A percentile compares a stretch with the other conserved stretches of the same genome.
Evolutionary conservation across 1,284 basidiomycete species (phyloP).

Genomic region (Xerocomus amazonicus): DNA sequence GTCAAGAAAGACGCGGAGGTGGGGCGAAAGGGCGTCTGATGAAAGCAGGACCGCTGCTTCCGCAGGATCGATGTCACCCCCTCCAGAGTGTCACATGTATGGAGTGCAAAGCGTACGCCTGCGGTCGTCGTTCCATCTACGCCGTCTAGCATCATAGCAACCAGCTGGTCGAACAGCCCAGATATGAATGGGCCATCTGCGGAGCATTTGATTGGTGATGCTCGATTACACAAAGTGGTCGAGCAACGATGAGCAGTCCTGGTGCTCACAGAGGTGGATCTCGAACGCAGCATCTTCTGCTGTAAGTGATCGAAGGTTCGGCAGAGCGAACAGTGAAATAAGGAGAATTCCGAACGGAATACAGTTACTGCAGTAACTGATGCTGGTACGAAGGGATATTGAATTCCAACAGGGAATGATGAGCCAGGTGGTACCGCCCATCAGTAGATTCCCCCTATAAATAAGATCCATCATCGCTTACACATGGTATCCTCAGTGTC

Average conservation of each 20-base stretch:
- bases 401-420: too few relatives aligned
- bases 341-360: slow-evolving; percentile 42
- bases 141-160: slow-evolving; percentile 8
- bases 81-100: slow-evolving; percentile 6
- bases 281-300: slow-evolving; percentile 45
- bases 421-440: too few relatives aligned
- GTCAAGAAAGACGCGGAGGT: slow-evolving; percentile 21
- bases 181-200: slow-evolving; percentile 3
- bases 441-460: too few relatives aligned
- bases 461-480: too few relatives aligned
- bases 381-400: too few relatives aligned
- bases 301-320: slow-evolving; percentile 36
- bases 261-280: slow-evolving; percentile 15
- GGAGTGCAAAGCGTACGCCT: slow-evolving; percentile 7
- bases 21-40: neutral
- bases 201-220: neutral
- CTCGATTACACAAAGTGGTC: slow-evolving; percentile 10
- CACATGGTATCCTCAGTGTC: too few relatives aligned
- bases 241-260: slow-evolving; percentile 18
- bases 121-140: slow-evolving; percentile 8
- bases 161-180: slow-evolving; percentile 8
- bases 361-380: too few relatives aligned
- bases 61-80: slow-evolving; percentile 10
- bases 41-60: slow-evolving; percentile 3
- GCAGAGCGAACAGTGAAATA: slow-evolving; percentile 42